phyloP scores from a whole-genome alignment of 768 basidiomycete species.

The Porphyrellus cyaneotinctus region DNA sequence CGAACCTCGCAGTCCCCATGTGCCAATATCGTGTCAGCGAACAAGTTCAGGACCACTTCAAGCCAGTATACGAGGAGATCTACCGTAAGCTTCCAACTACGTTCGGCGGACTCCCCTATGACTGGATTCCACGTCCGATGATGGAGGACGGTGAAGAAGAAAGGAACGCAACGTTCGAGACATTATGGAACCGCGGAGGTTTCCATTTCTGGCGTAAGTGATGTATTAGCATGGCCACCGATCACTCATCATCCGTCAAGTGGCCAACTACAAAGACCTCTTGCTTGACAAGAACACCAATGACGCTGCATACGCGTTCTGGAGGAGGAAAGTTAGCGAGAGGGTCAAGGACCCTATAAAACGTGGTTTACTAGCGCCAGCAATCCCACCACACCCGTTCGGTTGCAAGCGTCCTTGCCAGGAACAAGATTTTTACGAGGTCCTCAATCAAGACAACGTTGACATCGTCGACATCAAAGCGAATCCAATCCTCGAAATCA shows the following conservation, averaged over 20 bases:
- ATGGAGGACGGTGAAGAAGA: constrained; percentile 9
- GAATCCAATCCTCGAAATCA: constrained; percentile 9
- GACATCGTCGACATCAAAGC: constrained; percentile 10
- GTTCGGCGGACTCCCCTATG: background rate
- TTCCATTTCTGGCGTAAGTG: constrained; percentile 13
- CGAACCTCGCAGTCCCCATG: constrained; percentile 13
- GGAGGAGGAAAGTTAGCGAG: constrained; percentile 5
- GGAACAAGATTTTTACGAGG: background rate
- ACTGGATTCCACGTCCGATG: constrained; percentile 8
- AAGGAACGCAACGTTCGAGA: constrained; percentile 2
- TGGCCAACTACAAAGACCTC: constrained; percentile 7
- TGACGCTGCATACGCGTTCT: constrained; percentile 5
- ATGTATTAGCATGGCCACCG: too few species aligned
- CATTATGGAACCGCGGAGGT: constrained; percentile 6
- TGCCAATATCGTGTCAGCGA: constrained; percentile 8
- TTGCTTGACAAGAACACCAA: background rate
- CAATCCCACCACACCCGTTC: constrained; percentile 6
- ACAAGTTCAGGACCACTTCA: constrained; percentile 10
- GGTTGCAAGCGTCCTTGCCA: background rate
- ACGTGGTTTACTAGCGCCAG: background rate
- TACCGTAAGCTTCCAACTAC: constrained; percentile 5
- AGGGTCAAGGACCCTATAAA: constrained; percentile 3
- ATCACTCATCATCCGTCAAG: background rate
- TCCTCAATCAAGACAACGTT: background rate
- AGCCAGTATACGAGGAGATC: constrained; percentile 7